phyloP scores from a whole-genome alignment of 192 early-diverging fungal genomes.

The Coemansia sp. region DNA sequence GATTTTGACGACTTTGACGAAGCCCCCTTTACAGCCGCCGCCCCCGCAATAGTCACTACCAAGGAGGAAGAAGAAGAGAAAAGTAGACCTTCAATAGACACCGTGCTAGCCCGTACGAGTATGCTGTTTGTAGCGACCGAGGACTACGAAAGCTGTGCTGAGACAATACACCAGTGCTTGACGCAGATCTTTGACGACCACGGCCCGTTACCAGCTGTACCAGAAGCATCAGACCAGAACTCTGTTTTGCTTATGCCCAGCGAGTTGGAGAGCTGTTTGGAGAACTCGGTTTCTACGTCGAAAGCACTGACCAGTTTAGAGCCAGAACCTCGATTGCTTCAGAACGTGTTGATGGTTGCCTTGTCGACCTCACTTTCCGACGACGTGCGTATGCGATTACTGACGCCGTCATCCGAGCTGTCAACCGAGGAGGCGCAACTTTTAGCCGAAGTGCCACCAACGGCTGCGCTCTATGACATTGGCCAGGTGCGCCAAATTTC shows the following conservation, averaged over 20 bases:
- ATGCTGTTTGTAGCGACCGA: slow-evolving; percentile 9
- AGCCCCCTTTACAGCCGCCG: background rate
- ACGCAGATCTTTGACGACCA: slow-evolving; percentile 5
- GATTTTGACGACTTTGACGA: slow-evolving; percentile 31
- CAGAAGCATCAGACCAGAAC: background rate
- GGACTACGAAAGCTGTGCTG: background rate
- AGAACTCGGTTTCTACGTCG: background rate
- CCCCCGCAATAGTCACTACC: background rate
- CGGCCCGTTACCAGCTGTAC: background rate
- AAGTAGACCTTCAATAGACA: background rate
- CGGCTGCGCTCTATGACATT: slow-evolving; percentile 5
- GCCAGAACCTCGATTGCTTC: slow-evolving; percentile 33
- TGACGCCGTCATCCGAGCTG: slow-evolving; percentile 21
- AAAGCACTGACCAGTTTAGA: background rate
- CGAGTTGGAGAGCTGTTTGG: background rate
- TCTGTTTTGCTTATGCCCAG: background rate
- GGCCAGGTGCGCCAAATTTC: slow-evolving; percentile 28
- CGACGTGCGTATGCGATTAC: background rate
- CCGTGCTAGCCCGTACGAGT: slow-evolving; percentile 6
- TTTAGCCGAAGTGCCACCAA: background rate
- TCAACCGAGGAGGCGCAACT: background rate
- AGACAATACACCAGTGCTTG: slow-evolving; percentile 18
- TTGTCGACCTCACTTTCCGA: slow-evolving; percentile 11
- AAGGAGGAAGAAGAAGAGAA: background rate
- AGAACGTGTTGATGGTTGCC: slow-evolving; percentile 26